phyloP scores from a whole-genome alignment of 352 stramenopile species.

The Pythium coloratum region DNA sequence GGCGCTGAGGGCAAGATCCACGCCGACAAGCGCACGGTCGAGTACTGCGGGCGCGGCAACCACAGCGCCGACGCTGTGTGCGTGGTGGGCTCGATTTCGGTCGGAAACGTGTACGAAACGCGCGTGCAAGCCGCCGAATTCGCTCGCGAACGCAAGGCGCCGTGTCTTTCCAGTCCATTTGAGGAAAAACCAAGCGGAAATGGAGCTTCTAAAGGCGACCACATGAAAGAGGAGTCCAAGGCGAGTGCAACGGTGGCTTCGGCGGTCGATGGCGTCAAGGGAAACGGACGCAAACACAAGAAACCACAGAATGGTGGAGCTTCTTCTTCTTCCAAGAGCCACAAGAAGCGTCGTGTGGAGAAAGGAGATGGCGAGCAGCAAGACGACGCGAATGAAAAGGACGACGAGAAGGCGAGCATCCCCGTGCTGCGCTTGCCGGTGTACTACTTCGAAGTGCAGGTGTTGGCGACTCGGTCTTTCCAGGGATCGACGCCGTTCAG shows the following conservation, averaged over 20 bases:
- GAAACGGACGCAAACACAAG: constrained; percentile 8
- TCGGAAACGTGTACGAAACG: constrained; percentile 12
- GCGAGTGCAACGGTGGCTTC: not conserved
- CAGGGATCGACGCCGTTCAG: constrained; percentile 3
- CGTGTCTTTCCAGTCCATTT: constrained; percentile 19
- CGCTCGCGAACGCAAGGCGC: not conserved
- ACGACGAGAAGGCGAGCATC: not conserved
- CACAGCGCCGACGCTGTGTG: constrained; percentile 56
- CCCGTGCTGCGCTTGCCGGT: constrained; percentile 27
- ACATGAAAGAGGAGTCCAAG: not conserved
- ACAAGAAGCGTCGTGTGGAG: constrained; percentile 19
- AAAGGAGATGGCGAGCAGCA: not conserved
- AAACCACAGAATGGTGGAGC: not conserved
- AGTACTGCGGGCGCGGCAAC: constrained; percentile 53
- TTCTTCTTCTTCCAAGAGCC: not conserved
- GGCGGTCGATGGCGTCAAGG: not conserved
- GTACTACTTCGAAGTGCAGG: constrained; percentile 60
- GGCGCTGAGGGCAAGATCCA: constrained; percentile 52
- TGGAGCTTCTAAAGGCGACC: not conserved
- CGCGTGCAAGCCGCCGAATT: not conserved
- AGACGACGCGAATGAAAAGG: not conserved
- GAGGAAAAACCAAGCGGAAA: not conserved
- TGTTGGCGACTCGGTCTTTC: constrained; percentile 38
- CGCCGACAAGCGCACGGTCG: constrained; percentile 54
- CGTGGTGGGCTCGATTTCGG: constrained; percentile 37